Conservation (phyloP, 164 flowering plant species). For the Sextonia rubra region DNA sequence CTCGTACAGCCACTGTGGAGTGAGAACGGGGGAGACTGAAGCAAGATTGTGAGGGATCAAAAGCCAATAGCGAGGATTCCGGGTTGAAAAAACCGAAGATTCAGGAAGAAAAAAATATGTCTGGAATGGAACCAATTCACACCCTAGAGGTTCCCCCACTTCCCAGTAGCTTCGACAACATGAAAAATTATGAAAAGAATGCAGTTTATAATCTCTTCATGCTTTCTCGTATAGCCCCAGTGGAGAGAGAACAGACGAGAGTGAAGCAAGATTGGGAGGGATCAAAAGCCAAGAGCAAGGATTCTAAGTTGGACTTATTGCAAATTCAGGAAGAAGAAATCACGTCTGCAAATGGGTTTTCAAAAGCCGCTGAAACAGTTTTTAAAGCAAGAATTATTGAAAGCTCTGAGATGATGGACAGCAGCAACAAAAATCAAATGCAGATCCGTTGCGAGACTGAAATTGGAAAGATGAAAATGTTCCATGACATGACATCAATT, state of each 20-base stretch:
- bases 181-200: not conserved
- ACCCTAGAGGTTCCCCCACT: not conserved
- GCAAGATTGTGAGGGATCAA: too few relatives aligned
- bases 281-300: not conserved
- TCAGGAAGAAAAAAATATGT: too few relatives aligned
- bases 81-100: too few relatives aligned
- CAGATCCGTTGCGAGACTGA: not conserved
- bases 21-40: too few relatives aligned
- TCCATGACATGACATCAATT: conserved; percentile 22
- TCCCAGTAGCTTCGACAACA: not conserved
- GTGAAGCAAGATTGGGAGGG: conserved; percentile 2
- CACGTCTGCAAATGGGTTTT: conserved; percentile 2
- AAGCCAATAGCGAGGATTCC: too few relatives aligned
- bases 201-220: conserved; percentile 24
- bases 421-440: too few relatives aligned
- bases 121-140: too few relatives aligned
- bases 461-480: conserved; percentile 18
- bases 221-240: conserved; percentile 16
- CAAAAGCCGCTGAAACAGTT: not conserved
- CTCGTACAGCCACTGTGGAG: too few relatives aligned
- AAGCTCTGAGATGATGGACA: too few relatives aligned
- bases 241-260: not conserved
- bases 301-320: not conserved
- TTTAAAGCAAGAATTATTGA: not conserved
- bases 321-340: not conserved